phyloP scores from a whole-genome alignment of 345 rosid genomes.

The Durio zibethinus region DNA sequence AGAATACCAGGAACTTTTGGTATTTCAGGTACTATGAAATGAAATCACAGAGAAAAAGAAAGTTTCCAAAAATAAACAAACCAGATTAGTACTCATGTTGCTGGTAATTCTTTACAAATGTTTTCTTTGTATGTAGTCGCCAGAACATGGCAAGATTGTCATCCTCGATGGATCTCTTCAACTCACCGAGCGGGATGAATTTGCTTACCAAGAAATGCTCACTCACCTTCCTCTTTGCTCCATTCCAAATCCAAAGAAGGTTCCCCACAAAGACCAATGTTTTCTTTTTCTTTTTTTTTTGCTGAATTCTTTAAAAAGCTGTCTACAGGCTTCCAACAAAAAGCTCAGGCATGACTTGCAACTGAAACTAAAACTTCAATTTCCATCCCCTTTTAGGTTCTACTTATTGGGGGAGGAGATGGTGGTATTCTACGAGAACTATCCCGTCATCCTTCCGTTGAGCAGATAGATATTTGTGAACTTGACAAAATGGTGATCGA shows the following conservation, averaged over 20 bases:
- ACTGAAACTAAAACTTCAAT: not conserved
- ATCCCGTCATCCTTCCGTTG: not conserved
- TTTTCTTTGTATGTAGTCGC: not conserved
- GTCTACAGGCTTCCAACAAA: too few species aligned
- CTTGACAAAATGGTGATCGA: not conserved
- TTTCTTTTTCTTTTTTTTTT: too few species aligned
- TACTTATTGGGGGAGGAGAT: not conserved
- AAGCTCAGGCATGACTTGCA: too few species aligned
- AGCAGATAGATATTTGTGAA: not conserved
- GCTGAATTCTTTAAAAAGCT: too few species aligned
- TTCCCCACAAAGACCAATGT: not conserved
- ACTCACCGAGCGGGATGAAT: not conserved
- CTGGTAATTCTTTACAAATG: not conserved
- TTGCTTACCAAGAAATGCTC: not conserved
- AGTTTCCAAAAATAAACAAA: not conserved
- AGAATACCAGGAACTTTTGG: not conserved
- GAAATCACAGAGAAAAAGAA: too few species aligned
- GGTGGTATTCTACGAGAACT: not conserved
- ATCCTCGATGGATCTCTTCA: not conserved
- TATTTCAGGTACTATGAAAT: not conserved
- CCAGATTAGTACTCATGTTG: not conserved
- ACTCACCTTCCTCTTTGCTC: slow-evolving; percentile 2
- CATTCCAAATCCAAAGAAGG: not conserved
- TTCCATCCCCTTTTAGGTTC: not conserved
- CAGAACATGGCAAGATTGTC: not conserved